Base-by-base conservation (phyloP, 768 basidiomycete species). In the Mycena polygramma region DNA sequence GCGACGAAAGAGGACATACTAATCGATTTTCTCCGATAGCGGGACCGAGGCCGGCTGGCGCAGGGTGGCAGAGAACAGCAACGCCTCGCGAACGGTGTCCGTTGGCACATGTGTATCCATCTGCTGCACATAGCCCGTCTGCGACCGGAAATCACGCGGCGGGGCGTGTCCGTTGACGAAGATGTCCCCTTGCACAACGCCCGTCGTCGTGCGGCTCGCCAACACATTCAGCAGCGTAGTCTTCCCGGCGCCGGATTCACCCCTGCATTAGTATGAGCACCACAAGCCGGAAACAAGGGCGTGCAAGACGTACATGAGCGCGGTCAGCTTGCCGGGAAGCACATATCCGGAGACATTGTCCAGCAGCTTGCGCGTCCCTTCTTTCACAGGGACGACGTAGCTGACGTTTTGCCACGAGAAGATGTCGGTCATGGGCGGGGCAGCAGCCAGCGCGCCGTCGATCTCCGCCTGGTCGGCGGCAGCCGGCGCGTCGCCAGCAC, bases 121-220 rank as follows among this genome's bases (percentile, higher is more conserved):
- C 76, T 97, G 96, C 75, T 97, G 94, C 67, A 92, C 93, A 75
- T 95, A 97, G 0, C 94, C 94, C 70, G 90, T 92, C 82, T 92
- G 91, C 67, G 91, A 83, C 72, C 87, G 85, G 73, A 91, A 92
- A 72, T 92, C 87, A 0, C 78, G 75, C 49, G 96, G 83, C n/a
- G 60, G 60, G 4, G 79, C 65, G 58, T 85, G 87, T 0, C 89
- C 85, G 75, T 92, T 86, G 76, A 92, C 85, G 76, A 88, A 82
- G 69, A 82, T 81, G 64, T 88, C 85, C 1, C 90, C 89, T 5
- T 74, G 76, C 10, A 90, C 79, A 10, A 89, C 82, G 8, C 89
- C 89, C 11, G 80, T 81, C 53, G 78, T 79, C 2, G 81, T 78
- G 3, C 88, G 83, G 67, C 88, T 83, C 20, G 90, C 89, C 4